A percentile compares a stretch with the other conserved stretches of the same genome.
These are phyloP conservation scores for Phytophthora meadii DNA, from an alignment of 352 stramenopile genomes.

Conservation along the genomic window DNA sequence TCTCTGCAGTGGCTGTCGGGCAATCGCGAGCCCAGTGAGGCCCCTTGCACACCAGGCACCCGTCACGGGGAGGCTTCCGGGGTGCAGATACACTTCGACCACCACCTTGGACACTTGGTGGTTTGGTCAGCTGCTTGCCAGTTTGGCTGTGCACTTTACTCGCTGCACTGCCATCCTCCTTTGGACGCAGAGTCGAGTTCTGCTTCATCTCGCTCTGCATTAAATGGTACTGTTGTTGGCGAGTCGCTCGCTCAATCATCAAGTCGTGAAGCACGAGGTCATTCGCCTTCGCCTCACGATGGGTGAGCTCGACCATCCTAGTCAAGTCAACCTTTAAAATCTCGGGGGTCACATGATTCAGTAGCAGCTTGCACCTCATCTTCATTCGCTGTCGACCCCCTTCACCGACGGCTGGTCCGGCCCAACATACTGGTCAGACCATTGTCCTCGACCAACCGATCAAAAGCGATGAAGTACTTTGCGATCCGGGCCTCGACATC, in stretches of 20 bases:
- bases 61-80: background rate
- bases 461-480: conserved; percentile 28
- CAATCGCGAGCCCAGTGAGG: conserved; percentile 13
- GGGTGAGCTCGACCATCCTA: conserved; percentile 11
- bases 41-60: conserved; percentile 9
- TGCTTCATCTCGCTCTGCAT: conserved; percentile 18
- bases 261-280: conserved; percentile 17
- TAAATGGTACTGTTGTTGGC: conserved; percentile 23
- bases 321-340: conserved; percentile 22
- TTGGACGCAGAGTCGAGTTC: background rate
- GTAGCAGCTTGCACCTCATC: conserved; percentile 21
- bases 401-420: background rate
- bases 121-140: background rate
- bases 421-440: background rate
- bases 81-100: too few species aligned
- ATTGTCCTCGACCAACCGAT: conserved; percentile 26
- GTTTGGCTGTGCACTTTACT: background rate
- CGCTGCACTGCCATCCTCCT: background rate
- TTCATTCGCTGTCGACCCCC: conserved; percentile 18
- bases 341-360: conserved; percentile 14
- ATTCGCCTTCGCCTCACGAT: conserved; percentile 9
- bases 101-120: background rate
- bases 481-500: conserved; percentile 21
- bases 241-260: conserved; percentile 17
- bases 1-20: conserved; percentile 7